Conservation (phyloP, 2,329 filamentous ascomycete species). For the Hansfordia pulvinata region DNA sequence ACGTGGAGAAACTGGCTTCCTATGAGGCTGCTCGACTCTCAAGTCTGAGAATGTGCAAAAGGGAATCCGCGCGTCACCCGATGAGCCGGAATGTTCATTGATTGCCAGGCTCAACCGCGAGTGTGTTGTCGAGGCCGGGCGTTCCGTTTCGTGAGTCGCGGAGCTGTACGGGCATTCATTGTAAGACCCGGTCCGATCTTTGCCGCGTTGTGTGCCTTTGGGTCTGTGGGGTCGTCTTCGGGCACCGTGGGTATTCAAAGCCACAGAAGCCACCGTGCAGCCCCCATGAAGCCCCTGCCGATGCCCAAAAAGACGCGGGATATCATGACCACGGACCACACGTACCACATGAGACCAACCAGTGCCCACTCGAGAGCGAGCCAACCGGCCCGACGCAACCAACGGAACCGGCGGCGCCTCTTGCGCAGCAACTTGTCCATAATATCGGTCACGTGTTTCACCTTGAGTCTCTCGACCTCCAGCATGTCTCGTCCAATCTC, state of each 20-base stretch:
- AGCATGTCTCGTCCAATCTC: slow-evolving; percentile 64
- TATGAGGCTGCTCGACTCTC: no score
- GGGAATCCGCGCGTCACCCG: no score
- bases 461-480: slow-evolving; percentile 61
- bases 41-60: no score
- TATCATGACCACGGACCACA: slow-evolving; percentile 80
- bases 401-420: slow-evolving; percentile 53
- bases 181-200: no score
- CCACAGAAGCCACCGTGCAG: slow-evolving; percentile 76
- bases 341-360: slow-evolving; percentile 84
- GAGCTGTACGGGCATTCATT: no score
- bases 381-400: slow-evolving; percentile 66
- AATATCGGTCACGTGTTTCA: slow-evolving; percentile 68
- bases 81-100: no score
- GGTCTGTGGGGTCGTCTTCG: slow-evolving; percentile 2
- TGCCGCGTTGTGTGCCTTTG: no score
- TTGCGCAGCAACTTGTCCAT: slow-evolving; percentile 65
- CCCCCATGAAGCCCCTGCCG: slow-evolving; percentile 42
- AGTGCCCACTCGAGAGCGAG: slow-evolving; percentile 77
- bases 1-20: no score
- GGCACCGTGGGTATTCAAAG: slow-evolving; percentile 28
- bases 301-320: slow-evolving; percentile 51
- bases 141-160: no score
- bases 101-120: no score
- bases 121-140: no score